Evolutionary conservation across 1,139 yeast species (phyloP), one percentile per base, ranked within the genome.

Genomic region (Yamadazyma pseudoaaseri): DNA sequence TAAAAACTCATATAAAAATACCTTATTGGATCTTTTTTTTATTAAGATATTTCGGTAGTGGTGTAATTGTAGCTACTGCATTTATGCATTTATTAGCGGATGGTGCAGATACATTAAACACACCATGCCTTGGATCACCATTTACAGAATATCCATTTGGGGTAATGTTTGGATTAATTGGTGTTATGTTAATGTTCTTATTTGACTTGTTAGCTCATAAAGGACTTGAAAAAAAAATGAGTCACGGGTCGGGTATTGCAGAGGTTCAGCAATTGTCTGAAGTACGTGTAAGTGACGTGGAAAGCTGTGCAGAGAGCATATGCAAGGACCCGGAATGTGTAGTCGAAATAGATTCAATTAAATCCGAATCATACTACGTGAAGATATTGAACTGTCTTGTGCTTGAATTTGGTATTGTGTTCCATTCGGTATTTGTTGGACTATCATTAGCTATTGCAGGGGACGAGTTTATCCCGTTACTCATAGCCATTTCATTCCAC

Each of bases 391-490:
- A 56, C 30, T 44, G 55, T 15, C 52, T 62, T 34, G 51, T 62
- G 8, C 49, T 65, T 14, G 70, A 65, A 46, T 63, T 65, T 39
- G 71, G 71, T 14, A 61, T 65, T 20, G 57, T 65, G 10, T 62
- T 63, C 47, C 71, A 65, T 46, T 62, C 69, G 9, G 61, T 63
- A 1, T 64, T 65, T 44, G 65, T 63, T 15, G 70, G 71, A 11
- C 49, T 65, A 14, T 54, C 70, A 1, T 48, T 65, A 26, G 64
- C 70, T 6, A 55, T 64, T n/a, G 55, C 71, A 2, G 68, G 67
- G 1, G 59, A 60, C 21, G 65, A 61, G 35, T 65, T 65, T 46
- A 49, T 45, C 12, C 44, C 66, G 0, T 48, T 65, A 14, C 62
- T 56, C 39, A 49, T 61, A 20, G 70, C 67, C 3, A 56, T 65